These are phyloP conservation scores for Suillus brevipes DNA, from an alignment of 768 basidiomycete genomes.

Conservation along the genomic window DNA sequence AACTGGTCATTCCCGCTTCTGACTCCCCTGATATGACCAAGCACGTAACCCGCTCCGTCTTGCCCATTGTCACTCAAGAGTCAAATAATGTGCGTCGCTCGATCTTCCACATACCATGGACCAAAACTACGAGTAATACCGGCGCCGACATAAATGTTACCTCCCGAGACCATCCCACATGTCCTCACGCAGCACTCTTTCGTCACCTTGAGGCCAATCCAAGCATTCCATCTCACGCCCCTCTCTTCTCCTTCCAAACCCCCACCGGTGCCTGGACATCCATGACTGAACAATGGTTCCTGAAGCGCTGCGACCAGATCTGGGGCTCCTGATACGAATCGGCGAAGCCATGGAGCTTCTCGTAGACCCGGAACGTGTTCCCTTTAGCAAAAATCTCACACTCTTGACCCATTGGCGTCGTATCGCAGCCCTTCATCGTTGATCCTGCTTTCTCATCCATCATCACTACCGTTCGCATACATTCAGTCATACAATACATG, in stretches of 20 bases:
- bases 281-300: slow-evolving; percentile 3
- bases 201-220: slow-evolving; percentile 23
- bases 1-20: not conserved
- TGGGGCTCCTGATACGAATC: not conserved
- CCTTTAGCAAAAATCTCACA: not conserved
- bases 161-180: slow-evolving; percentile 12
- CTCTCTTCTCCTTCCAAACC: slow-evolving; percentile 7
- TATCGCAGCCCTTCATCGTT: not conserved
- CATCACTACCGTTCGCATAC: not conserved
- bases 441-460: not conserved
- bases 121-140: slow-evolving; percentile 30
- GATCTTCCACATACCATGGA: slow-evolving; percentile 36
- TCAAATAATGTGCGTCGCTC: slow-evolving; percentile 9
- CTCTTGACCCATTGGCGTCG: not conserved
- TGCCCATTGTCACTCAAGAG: not conserved
- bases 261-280: not conserved
- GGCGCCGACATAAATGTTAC: slow-evolving; percentile 34
- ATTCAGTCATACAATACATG: not conserved
- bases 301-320: slow-evolving; percentile 1
- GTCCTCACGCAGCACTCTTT: slow-evolving; percentile 22
- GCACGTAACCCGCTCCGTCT: not conserved
- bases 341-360: not conserved
- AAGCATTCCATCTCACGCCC: slow-evolving; percentile 16
- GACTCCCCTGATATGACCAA: not conserved
- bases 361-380: not conserved